Conservation (phyloP, 768 basidiomycete species). For the Mrakia hoshinonis region DNA sequence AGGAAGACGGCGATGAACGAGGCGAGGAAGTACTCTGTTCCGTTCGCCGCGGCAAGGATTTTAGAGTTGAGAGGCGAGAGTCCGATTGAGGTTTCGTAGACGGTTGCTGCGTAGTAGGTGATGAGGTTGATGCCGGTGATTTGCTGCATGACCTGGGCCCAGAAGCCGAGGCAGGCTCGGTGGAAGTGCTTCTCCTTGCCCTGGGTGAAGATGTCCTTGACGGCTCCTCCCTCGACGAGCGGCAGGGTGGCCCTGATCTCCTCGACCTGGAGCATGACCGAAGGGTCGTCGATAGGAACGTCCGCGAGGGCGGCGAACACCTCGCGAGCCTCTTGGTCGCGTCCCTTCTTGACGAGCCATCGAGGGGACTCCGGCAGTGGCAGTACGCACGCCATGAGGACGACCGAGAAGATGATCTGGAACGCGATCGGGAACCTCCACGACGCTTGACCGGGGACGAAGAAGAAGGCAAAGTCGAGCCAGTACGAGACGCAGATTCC, state of each 20-base stretch:
- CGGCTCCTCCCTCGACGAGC: conserved; percentile 39
- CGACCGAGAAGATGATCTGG: conserved; percentile 51
- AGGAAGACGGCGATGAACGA: conserved; percentile 33
- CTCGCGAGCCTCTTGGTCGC: conserved; percentile 51
- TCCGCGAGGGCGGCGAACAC: conserved; percentile 58
- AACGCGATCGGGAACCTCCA: conserved; percentile 59
- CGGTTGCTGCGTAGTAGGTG: conserved; percentile 43
- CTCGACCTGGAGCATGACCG: conserved; percentile 47
- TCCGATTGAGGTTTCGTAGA: conserved; percentile 44
- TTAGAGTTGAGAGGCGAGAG: conserved; percentile 53
- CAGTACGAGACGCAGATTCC: conserved; percentile 61
- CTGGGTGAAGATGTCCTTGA: conserved; percentile 52
- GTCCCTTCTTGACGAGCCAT: conserved; percentile 54
- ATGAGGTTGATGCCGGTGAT: conserved; percentile 42
- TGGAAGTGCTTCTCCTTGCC: conserved; percentile 58
- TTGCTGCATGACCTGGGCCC: conserved; percentile 47
- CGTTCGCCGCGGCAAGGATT: conserved; percentile 42
- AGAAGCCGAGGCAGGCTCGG: conserved; percentile 50
- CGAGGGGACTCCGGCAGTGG: conserved; percentile 34
- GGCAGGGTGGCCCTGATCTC: conserved; percentile 19
- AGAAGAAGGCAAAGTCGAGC: conserved; percentile 44
- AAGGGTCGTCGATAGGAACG: conserved; percentile 46
- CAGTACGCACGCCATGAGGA: conserved; percentile 44
- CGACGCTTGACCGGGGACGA: conserved; percentile 44
- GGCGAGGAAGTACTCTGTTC: conserved; percentile 30